Base-by-base conservation (phyloP, 1,284 basidiomycete genomes). In the Cystobasidiaceae sp. region DNA sequence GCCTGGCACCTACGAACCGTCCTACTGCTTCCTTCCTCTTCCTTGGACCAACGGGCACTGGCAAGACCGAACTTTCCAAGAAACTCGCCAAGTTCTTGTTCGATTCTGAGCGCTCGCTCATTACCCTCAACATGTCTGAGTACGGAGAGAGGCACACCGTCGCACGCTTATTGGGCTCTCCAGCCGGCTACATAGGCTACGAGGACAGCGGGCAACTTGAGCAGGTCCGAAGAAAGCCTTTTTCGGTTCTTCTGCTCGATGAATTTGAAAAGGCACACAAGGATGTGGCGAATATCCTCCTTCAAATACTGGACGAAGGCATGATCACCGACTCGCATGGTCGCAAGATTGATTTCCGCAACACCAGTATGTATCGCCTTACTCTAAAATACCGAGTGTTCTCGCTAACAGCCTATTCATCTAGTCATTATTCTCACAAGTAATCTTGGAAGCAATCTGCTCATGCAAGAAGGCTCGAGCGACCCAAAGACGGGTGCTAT, bases 281-380 rank as follows among this genome's bases (percentile, higher is more conserved):
- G 77, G 91, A 93, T 71, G 90, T 96, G 27, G 83, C 88, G 1
- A 90, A 93, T 84, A 90, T 94, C 67, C 80, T 96, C 13, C 81
- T 97, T 3, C 93, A 96, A 76, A 88, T 97, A 62, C 82, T 97
- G 33, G 92, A 97, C 72, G 93, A 97, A 76, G 93, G 93, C 9
- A 84, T 80, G 60, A 81, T 96, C 67, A 94, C 91, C 1, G 93
- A 97, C 55, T 71, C 72, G 1, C 76, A 76, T 57, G 77, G 77
- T 19, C 68, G 75, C 0, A 59, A 66, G 13, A 72, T 77, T 41
- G 87, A 90, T 75, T 90, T 91, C 80, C 87, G 86, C 79, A 86
- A 85, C 66, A 48, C 74, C 62, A 68, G 54, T 56, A 28, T 21
- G 54, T 44, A 13, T 56, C 27, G 41, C 44, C 9, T 2, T 2